phyloP scores from a whole-genome alignment of 345 rosid species.

The Euphorbia pulcherrima region DNA sequence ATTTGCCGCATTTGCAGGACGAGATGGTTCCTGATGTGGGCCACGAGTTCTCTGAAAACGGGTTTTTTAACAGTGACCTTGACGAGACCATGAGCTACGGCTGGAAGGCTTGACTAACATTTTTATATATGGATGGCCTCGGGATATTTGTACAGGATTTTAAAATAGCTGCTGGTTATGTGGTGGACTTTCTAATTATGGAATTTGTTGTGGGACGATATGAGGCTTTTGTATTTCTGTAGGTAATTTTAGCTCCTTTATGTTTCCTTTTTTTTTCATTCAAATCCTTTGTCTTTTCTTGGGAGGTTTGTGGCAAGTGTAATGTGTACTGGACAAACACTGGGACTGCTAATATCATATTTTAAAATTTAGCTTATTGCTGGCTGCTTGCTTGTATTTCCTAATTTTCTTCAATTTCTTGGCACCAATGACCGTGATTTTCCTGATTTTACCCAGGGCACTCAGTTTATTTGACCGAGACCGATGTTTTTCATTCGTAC shows the following conservation, averaged over 20 bases:
- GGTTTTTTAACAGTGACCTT: conserved; percentile 62
- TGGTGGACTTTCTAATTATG: conserved; percentile 20
- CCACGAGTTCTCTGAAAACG: conserved; percentile 53
- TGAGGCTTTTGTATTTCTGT: conserved; percentile 26
- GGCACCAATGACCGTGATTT: background rate
- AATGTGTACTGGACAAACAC: conserved; percentile 42
- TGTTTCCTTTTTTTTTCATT: background rate
- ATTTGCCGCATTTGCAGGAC: conserved; percentile 46
- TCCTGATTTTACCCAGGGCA: no score
- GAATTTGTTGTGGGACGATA: conserved; percentile 47
- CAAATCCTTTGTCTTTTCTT: background rate
- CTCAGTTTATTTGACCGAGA: no score
- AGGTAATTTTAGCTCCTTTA: conserved; percentile 30
- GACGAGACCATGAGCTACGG: conserved; percentile 59
- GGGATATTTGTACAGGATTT: conserved; percentile 41
- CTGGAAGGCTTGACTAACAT: conserved; percentile 59
- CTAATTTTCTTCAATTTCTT: background rate
- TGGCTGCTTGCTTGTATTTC: background rate
- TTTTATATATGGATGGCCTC: conserved; percentile 21
- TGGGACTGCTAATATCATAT: conserved; percentile 34
- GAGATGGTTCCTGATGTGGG: conserved; percentile 64
- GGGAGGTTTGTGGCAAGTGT: conserved; percentile 46
- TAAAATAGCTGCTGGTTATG: conserved; percentile 27
- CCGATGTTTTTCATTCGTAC: no score
- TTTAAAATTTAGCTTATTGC: background rate